phyloP scores from a whole-genome alignment of 2,329 filamentous ascomycete genomes.

The Sordariomycetes sp. region DNA sequence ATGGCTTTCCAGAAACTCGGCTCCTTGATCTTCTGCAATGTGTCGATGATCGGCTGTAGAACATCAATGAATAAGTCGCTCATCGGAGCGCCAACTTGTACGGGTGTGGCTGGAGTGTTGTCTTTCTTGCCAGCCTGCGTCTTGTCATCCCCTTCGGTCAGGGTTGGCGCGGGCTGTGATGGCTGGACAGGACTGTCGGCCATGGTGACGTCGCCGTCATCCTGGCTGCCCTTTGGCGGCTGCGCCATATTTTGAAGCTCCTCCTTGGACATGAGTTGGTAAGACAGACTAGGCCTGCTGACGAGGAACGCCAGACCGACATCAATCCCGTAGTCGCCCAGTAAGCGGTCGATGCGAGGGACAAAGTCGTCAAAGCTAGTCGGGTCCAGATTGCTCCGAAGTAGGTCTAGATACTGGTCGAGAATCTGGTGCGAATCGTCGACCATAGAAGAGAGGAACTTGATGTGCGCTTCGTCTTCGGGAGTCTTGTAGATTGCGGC shows the following conservation, averaged over 20 bases:
- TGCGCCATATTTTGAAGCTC: not conserved
- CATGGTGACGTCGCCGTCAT: slow-evolving; percentile 49
- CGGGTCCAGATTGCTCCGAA: slow-evolving; percentile 64
- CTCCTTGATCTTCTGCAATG: slow-evolving; percentile 48
- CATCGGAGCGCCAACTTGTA: not conserved
- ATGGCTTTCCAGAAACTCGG: slow-evolving; percentile 54
- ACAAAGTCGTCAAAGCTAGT: slow-evolving; percentile 69
- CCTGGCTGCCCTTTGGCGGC: slow-evolving; percentile 12
- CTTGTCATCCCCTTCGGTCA: slow-evolving; percentile 13
- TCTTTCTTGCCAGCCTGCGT: slow-evolving; percentile 3
- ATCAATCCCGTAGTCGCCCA: slow-evolving; percentile 68
- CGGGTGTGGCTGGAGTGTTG: not conserved
- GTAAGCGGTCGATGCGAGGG: slow-evolving; percentile 60
- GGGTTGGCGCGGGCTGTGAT: slow-evolving; percentile 6
- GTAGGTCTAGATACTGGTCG: slow-evolving; percentile 76
- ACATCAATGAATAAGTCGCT: slow-evolving; percentile 44
- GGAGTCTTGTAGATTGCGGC: slow-evolving; percentile 68
- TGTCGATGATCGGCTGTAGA: slow-evolving; percentile 60
- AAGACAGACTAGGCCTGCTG: slow-evolving; percentile 59
- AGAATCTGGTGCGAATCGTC: slow-evolving; percentile 84
- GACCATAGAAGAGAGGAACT: slow-evolving; percentile 74
- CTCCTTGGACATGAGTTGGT: slow-evolving; percentile 34
- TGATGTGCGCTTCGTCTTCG: slow-evolving; percentile 67
- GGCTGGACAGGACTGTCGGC: slow-evolving; percentile 14
- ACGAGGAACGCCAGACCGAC: slow-evolving; percentile 77